Evolutionary conservation across 495 filamentous ascomycete genomes (phyloP).

Genomic region (Aspergillus indologenus): DNA sequence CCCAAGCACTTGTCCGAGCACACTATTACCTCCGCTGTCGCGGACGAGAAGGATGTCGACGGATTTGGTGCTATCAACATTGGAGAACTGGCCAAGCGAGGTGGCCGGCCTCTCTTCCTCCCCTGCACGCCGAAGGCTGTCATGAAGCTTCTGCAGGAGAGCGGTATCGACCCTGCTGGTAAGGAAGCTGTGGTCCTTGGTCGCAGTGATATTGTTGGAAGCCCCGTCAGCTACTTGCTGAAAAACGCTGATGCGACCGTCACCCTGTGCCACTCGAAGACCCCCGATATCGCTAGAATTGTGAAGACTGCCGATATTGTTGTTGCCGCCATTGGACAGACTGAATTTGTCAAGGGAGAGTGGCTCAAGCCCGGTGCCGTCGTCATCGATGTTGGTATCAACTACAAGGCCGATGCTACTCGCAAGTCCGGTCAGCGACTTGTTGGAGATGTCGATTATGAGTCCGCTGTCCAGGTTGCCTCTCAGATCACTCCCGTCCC

Average conservation of each 20-base stretch:
- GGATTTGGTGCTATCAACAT: constrained; percentile 93
- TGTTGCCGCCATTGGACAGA: constrained; percentile 85
- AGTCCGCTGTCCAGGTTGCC: constrained; percentile 78
- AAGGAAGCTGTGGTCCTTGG: constrained; percentile 95
- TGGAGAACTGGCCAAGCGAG: constrained; percentile 91
- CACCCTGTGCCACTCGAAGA: constrained; percentile 91
- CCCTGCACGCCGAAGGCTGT: constrained; percentile 97
- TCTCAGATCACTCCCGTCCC: constrained; percentile 97
- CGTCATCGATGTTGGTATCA: constrained; percentile 96
- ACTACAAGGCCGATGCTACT: constrained; percentile 89
- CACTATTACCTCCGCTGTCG: constrained; percentile 81
- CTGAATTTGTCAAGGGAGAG: constrained; percentile 85
- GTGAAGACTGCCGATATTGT: constrained; percentile 86
- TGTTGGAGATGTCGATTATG: constrained; percentile 95
- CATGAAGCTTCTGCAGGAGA: constrained; percentile 84
- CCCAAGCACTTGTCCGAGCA: constrained; percentile 88
- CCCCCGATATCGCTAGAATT: constrained; percentile 64
- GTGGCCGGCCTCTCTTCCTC: constrained; percentile 79
- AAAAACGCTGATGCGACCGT: constrained; percentile 96
- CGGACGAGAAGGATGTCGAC: constrained; percentile 95
- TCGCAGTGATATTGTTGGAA: constrained; percentile 94
- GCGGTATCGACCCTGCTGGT: constrained; percentile 76
- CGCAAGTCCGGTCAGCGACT: constrained; percentile 91
- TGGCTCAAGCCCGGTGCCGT: constrained; percentile 93
- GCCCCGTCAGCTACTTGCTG: constrained; percentile 90